phyloP scores from a whole-genome alignment of 306 rosid species.

The Casuarina equisetifolia region DNA sequence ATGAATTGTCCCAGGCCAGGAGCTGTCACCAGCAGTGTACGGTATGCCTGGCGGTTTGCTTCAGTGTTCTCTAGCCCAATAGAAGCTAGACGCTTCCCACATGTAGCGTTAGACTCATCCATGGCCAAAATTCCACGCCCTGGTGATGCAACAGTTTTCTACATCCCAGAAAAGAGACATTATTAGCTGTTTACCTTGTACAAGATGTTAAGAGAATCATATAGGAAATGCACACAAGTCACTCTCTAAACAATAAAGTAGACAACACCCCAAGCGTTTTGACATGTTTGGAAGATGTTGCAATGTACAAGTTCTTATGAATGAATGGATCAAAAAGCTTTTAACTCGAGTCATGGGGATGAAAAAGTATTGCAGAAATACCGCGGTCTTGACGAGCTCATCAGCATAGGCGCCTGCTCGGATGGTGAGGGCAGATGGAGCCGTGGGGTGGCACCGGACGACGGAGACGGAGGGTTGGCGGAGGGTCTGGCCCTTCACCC shows the following conservation, averaged over 20 bases:
- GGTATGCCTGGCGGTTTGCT: slow-evolving; percentile 88
- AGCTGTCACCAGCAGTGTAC: slow-evolving; percentile 71
- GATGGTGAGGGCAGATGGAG: slow-evolving; percentile 55
- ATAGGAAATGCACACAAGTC: too few relatives aligned
- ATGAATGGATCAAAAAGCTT: not conserved
- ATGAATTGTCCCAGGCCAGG: slow-evolving; percentile 76
- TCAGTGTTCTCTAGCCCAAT: slow-evolving; percentile 92
- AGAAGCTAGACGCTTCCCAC: slow-evolving; percentile 93
- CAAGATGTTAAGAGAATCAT: too few relatives aligned
- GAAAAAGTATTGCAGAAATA: slow-evolving; percentile 24
- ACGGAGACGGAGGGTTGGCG: slow-evolving; percentile 58
- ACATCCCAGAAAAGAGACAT: not conserved
- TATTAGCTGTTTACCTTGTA: not conserved
- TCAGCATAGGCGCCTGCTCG: slow-evolving; percentile 80
- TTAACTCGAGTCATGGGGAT: not conserved
- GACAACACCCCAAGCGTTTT: not conserved
- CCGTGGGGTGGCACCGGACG: slow-evolving; percentile 54
- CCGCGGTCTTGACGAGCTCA: slow-evolving; percentile 97
- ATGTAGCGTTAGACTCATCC: slow-evolving; percentile 94
- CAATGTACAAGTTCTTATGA: not conserved
- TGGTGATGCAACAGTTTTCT: slow-evolving; percentile 85
- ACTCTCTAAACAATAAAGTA: too few relatives aligned
- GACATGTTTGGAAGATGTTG: not conserved
- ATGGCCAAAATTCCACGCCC: slow-evolving; percentile 95
- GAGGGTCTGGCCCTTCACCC: slow-evolving; percentile 80